Percentiles rank a stretch among this genome's conserved stretches.
Evolutionary conservation across 192 early-diverging fungal genomes (phyloP).

Genomic region (Coemansia sp.): DNA sequence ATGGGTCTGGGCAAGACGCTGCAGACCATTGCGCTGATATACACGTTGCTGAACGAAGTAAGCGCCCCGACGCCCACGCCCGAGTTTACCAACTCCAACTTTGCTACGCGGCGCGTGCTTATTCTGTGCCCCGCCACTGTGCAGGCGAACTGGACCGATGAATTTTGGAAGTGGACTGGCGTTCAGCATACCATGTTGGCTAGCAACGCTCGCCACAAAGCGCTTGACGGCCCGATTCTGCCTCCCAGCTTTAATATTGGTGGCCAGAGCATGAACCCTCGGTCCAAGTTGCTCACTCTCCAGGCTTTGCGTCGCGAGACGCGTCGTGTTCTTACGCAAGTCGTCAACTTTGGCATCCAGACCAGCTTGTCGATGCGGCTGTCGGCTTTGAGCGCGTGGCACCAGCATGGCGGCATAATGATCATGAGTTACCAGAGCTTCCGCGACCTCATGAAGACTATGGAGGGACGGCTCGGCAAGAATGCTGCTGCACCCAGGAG

Average conservation of each 20-base stretch:
- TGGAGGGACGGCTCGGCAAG: background rate
- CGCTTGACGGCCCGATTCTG: constrained; percentile 18
- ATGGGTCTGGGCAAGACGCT: constrained; percentile 92
- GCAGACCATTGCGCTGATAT: constrained; percentile 74
- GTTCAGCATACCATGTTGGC: constrained; percentile 12
- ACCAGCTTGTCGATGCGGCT: constrained; percentile 16
- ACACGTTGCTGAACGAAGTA: constrained; percentile 70
- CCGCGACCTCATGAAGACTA: constrained; percentile 46
- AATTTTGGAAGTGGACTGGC: constrained; percentile 72
- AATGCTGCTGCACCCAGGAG: background rate
- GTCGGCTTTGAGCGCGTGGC: constrained; percentile 58
- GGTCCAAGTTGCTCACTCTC: background rate
- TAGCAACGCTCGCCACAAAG: background rate
- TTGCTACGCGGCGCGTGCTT: constrained; percentile 62
- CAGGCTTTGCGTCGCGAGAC: constrained; percentile 11
- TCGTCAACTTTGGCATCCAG: constrained; percentile 55
- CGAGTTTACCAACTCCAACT: constrained; percentile 58
- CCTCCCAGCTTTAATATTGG: background rate
- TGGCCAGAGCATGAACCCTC: background rate
- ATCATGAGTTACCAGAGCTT: constrained; percentile 69
- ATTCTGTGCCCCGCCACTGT: constrained; percentile 75
- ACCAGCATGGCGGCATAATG: constrained; percentile 66
- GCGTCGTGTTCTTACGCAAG: constrained; percentile 32
- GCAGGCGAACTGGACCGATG: constrained; percentile 72
- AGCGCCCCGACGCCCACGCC: constrained; percentile 25